Evolutionary conservation across 495 filamentous ascomycete species (phyloP), one percentile per base, ranked within the genome.

Genomic region (Corynascus novoguineensis): DNA sequence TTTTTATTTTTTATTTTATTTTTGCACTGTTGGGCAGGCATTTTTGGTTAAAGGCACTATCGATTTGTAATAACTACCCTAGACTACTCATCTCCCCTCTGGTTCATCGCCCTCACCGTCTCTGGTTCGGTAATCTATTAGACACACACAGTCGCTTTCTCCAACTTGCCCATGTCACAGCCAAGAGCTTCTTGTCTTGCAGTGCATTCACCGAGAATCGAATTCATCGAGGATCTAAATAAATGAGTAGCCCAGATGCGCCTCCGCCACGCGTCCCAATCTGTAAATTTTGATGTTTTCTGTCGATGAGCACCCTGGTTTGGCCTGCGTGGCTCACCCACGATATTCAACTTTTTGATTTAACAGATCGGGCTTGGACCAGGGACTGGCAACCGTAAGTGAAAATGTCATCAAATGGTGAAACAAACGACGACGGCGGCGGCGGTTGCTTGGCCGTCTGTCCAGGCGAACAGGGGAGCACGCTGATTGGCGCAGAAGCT

Each of bases 1-100:
- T 38, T 41, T 50, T 22, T 31, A 38, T 31, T 11, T n/a, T 29
- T 14, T 41, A 12, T n/a, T 41, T 41, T 52, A 28, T 5, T n/a
- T 41, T 41, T 52, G 19, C 35, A 52, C 37, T 42, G 35, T 53
- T 32, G 15, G 15, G 50, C 50, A 42, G 42, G 34, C 21, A n/a
- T 12, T 27, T 28, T 15, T 28, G 11, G 1, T 37, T 11, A 17
- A 11, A 17, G 3, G 24, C n/a, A 15, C 44, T 19, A 14, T 25
- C 1, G 10, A 3, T 25, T 27, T 25, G 1, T 45, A 3, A 45
- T 12, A 4, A 27, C 2, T 22, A 4, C 19, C 5, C 17, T 22
- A 1, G 19, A 4, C 19, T 19, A 5, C 6, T 21, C 17, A 31
- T 19, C 1, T 41, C 19, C 9, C 8, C 12, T 19, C 37, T 40